Base-by-base conservation (phyloP, 2,329 filamentous ascomycete species). In the Rhynchosporium graminicola region DNA sequence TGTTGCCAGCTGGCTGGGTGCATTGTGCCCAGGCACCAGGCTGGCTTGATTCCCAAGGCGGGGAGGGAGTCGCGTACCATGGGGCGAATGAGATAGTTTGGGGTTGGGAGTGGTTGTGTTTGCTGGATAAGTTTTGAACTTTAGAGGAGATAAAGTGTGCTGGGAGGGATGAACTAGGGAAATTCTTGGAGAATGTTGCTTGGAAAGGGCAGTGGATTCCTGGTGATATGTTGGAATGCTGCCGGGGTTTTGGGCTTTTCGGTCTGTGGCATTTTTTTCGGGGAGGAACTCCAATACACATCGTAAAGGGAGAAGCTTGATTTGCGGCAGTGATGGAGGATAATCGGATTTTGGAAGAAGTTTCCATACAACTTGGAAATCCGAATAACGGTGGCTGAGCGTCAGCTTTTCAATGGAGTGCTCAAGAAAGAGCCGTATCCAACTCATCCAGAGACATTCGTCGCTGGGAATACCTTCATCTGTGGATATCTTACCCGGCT, bases 371-470 rank as follows among this genome's bases (percentile, higher is more conserved):
- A 13, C 3, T 20, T 43, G 40, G 36, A 43, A 28, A 12, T 50
- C 3, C 3, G n/a, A 2, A 38, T 15, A n/a, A 8, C 28, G 20
- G n/a, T 3, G 8, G 20, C 4, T 46, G 3, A 20, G 8, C 5
- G 40, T 40, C 13, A 28, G n/a, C 10, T 54, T 54, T 13, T 54
- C 36, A 28, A 54, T 54, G 28, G 51, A 28, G 9, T 10, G 9
- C 10, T 15, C 33, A 42, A 46, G 54, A 57, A 46, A 45, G 54
- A 6, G 45, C 31, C 1, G 2, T 57, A n/a, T 4, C 15, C 3
- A 20, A 45, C 15, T 26, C 38, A 12, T 29, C 52, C 13, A 45
- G 52, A 56, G 33, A 31, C 40, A 57, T 40, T 46, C n/a, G 54
- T 20, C 33, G 26, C 28, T 45, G 54, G 38, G 28, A 46, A 46